These are phyloP conservation scores for Populus hybrid DNA, from an alignment of 441 rosid genomes.

Conservation along the genomic window DNA sequence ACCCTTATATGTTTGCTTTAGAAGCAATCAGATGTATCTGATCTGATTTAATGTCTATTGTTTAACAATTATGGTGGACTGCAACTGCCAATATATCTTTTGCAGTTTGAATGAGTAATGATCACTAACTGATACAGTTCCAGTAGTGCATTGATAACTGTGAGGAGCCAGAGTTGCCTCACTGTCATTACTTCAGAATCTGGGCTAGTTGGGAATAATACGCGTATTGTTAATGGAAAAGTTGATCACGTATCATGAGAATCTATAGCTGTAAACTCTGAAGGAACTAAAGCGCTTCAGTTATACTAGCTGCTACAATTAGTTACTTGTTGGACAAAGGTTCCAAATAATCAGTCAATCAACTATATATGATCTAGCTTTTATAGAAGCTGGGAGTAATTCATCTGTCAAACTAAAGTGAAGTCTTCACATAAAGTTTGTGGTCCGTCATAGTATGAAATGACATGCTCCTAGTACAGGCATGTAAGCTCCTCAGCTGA, in stretches of 20 bases:
- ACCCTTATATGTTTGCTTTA: background rate
- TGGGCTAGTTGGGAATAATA: background rate
- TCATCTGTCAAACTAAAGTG: no score
- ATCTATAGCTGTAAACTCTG: background rate
- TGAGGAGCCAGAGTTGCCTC: background rate
- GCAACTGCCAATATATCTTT: background rate
- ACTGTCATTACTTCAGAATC: background rate
- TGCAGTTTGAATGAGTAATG: background rate
- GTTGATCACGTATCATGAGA: background rate
- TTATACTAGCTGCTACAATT: background rate
- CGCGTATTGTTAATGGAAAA: background rate
- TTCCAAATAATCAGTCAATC: background rate
- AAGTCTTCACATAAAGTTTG: no score
- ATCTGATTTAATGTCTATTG: background rate
- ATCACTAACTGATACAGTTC: background rate
- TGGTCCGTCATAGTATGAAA: no score
- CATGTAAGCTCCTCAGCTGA: background rate
- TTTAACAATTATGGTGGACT: background rate
- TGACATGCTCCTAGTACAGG: background rate
- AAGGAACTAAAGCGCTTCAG: background rate
- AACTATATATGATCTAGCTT: no score
- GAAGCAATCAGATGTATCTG: background rate
- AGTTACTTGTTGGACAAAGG: background rate
- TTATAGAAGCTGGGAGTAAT: no score
- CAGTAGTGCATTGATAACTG: background rate